Base-by-base conservation (phyloP, 1,284 basidiomycete genomes). In the Neolentinus lepideus region DNA sequence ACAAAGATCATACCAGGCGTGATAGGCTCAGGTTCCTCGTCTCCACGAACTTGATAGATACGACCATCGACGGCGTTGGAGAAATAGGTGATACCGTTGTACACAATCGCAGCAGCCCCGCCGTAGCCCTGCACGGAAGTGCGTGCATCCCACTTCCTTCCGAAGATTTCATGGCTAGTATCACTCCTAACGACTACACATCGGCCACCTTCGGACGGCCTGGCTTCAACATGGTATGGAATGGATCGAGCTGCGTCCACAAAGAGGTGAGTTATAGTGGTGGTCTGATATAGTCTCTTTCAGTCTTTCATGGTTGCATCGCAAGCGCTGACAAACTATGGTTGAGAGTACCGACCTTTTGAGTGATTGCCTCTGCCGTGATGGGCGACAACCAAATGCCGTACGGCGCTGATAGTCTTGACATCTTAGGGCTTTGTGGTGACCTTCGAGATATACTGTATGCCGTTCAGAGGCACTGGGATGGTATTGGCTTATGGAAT, bases 301-400 rank as follows among this genome's bases (percentile, higher is more conserved):
- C 24, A 50, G 22, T 50, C 47, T 25, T 25, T 6, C 12, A 31
- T 31, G 4, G 29, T 6, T 31, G 29, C 29, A 31, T 4, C n/a
- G n/a, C 22, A 50, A 8, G 21, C 19, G 24, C 24, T 16, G 47
- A 50, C 25, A 12, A n/a, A 6, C 16, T 43, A 3, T 6, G 16
- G 16, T 43, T 58, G 36, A 27, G 26, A 26, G 51, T 51, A 53
- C 21, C 51, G 54, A 53, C 12, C n/a, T 51, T 31, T 53, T 16
- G n/a, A 26, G 26, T 51, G 14, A 50, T 71, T 14, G 75, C 69
- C 54, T 80, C 76, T 24, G 78, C 71, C 1, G 78, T 75, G 56
- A 88, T 77, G 12, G 79, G 75, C 2, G 84, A 85, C 3, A 72
- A 64, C 83, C 86, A 85, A 47, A 75, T 78, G 25, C 83, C 84